phyloP scores from a whole-genome alignment of 257 asterid species.

The Nicotiana obtusifolia region DNA sequence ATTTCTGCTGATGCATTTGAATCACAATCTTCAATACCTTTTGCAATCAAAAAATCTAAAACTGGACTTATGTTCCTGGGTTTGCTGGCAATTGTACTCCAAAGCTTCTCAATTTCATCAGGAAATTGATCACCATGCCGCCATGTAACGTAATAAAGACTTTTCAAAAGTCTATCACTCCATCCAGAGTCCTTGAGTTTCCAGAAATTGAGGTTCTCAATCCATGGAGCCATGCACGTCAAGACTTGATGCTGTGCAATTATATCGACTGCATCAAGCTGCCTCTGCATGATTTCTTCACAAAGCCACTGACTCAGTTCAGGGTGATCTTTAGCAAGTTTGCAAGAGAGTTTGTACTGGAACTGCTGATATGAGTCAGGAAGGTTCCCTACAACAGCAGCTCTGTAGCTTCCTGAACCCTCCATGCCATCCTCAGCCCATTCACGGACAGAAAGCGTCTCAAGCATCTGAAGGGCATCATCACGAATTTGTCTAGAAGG shows the following conservation, averaged over 20 bases:
- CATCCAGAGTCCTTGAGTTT: slow-evolving; percentile 94
- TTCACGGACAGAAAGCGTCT: slow-evolving; percentile 91
- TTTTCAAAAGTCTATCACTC: slow-evolving; percentile 92
- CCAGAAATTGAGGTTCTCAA: slow-evolving; percentile 97
- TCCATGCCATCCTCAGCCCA: slow-evolving; percentile 99
- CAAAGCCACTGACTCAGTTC: slow-evolving; percentile 95
- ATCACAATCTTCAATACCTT: slow-evolving; percentile 99
- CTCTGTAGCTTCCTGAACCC: slow-evolving; percentile 81
- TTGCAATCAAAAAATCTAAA: slow-evolving; percentile 89
- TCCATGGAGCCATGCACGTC: slow-evolving; percentile 99
- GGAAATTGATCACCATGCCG: slow-evolving; percentile 99
- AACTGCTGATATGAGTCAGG: slow-evolving; percentile 98
- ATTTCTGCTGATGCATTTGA: slow-evolving; percentile 97
- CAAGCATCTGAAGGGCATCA: slow-evolving; percentile 99
- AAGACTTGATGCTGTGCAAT: slow-evolving; percentile 98
- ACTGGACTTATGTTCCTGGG: slow-evolving; percentile 96
- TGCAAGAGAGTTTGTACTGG: slow-evolving; percentile 97
- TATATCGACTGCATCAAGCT: slow-evolving; percentile 96
- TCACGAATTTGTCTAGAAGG: slow-evolving; percentile 99
- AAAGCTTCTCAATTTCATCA: slow-evolving; percentile 95
- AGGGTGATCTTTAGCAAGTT: slow-evolving; percentile 98
- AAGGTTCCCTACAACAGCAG: slow-evolving; percentile 98
- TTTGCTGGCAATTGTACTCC: slow-evolving; percentile 99
- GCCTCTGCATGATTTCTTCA: slow-evolving; percentile 99
- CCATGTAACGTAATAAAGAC: slow-evolving; percentile 95